Evolutionary conservation across 2,329 filamentous ascomycete genomes (phyloP), one percentile per base, ranked within the genome.

Genomic region (Colletotrichum karsti): DNA sequence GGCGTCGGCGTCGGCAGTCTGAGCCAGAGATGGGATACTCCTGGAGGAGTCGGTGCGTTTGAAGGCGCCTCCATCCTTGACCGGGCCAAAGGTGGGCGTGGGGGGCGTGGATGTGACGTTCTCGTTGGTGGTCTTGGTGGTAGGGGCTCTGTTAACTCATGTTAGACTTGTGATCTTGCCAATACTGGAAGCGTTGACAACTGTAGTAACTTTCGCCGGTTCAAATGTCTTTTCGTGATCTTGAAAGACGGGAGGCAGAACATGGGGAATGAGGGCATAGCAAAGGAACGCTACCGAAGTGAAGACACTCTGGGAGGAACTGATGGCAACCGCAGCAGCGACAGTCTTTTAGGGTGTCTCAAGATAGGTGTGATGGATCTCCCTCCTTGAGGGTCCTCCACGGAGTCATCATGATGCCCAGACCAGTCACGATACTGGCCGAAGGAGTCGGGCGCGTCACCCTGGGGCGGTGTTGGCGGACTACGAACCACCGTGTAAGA

Each of bases 401-500:
- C 24, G 59, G 54, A 57, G 37, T 59, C 59, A 57, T 63, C 20
- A 22, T 39, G 56, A 12, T 39, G 41, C 12, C 26, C 26, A 24
- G 35, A 28, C 64, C 59, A 63, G 64, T 58, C 30, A 28, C 30
- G 42, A 67, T 63, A 30, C 7, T 53, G 64, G 64, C n/a, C 35
- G 30, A 57, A 67, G 39, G 35, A 54, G 59, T 67, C 53, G 60
- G 59, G 42, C 44, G 59, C 64, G 59, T 57, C 39, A 53, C 64
- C 59, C 35, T 37, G 42, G 51, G 64, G 51, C 50, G 59, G 64
- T 63, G 64, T 67, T 67, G 64, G 59, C 53, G 64, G 64, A 67
- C 64, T 67, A 67, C 63, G 63, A 62, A 67, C 64, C 63, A 42
- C 64, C 51, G 64, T 67, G 64, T 67, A 53, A 67, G 64, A 67